A percentile compares a stretch with the other conserved stretches of the same genome.
These are phyloP conservation scores for Uronychia binucleata DNA, from an alignment of 73 alveolate species.

Conservation along the genomic window DNA sequence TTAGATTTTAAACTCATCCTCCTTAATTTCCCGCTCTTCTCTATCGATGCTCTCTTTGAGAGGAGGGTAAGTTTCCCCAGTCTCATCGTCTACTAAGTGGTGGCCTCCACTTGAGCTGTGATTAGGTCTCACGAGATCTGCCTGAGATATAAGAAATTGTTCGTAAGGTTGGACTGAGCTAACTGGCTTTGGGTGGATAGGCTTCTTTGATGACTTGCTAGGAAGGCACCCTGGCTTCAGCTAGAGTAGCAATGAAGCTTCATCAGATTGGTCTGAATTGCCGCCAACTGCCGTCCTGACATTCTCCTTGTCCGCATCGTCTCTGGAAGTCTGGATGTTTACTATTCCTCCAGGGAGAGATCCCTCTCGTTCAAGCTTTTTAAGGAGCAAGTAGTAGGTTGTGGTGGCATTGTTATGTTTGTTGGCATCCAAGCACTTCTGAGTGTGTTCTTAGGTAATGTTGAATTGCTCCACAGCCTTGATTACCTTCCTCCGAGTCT, in stretches of 20 bases:
- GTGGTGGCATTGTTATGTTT: constrained; percentile 89
- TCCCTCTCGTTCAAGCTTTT: constrained; percentile 67
- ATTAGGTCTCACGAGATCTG: not conserved
- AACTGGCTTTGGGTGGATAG: not conserved
- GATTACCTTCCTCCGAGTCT: not conserved
- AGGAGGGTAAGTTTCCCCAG: not conserved
- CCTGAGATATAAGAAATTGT: not conserved
- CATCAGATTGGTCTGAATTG: not conserved
- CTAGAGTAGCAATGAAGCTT: not conserved
- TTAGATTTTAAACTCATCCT: too few relatives aligned
- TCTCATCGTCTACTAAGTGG: not conserved
- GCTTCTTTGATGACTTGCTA: not conserved
- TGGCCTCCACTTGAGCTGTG: not conserved
- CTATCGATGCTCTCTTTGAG: not conserved
- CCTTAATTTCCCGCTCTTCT: not conserved
- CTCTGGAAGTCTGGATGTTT: not conserved
- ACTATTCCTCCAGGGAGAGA: not conserved
- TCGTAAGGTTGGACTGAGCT: not conserved
- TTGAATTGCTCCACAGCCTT: constrained; percentile 15
- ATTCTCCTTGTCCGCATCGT: not conserved
- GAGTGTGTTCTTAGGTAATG: constrained; percentile 64
- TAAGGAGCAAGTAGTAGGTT: constrained; percentile 79
- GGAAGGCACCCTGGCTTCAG: not conserved
- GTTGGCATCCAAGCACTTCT: constrained; percentile 74
- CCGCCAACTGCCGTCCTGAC: not conserved